phyloP scores from a whole-genome alignment of 169 alveolate genomes.

The Toxoplasma gondii region DNA sequence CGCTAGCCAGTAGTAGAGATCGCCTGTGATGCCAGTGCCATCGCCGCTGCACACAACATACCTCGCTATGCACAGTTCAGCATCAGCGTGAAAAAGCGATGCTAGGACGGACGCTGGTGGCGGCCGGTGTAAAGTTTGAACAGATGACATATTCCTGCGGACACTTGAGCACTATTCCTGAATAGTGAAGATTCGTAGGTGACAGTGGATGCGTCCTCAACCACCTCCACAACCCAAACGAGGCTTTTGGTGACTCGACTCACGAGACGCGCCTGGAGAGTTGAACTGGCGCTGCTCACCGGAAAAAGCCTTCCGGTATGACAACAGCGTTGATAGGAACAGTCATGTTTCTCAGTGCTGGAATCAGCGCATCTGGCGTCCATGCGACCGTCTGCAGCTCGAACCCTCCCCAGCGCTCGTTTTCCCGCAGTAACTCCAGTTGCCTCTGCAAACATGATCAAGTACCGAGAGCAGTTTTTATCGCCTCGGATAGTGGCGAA shows the following conservation, averaged over 20 bases:
- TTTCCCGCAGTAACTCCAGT: slow-evolving; percentile 17
- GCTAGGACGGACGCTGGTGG: too few species aligned
- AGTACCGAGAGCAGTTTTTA: background rate
- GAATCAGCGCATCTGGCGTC: slow-evolving; percentile 19
- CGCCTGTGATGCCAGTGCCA: slow-evolving; percentile 45
- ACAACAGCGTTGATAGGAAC: slow-evolving; percentile 32
- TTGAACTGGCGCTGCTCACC: background rate
- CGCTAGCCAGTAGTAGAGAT: slow-evolving; percentile 53
- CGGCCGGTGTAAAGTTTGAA: too few species aligned
- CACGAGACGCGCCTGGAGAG: too few species aligned
- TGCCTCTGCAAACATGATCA: slow-evolving; percentile 36
- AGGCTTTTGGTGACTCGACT: too few species aligned
- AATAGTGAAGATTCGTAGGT: too few species aligned
- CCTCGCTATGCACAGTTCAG: background rate
- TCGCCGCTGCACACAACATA: slow-evolving; percentile 43
- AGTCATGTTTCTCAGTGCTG: background rate
- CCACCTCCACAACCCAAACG: too few species aligned
- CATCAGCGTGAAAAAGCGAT: too few species aligned
- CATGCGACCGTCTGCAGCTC: slow-evolving; percentile 36
- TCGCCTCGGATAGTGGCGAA: too few species aligned
- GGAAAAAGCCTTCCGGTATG: slow-evolving; percentile 24
- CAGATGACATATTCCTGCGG: too few species aligned
- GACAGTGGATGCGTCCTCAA: too few species aligned
- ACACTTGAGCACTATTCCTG: too few species aligned
- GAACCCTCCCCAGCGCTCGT: slow-evolving; percentile 39